Percentiles rank a stretch among this genome's conserved stretches.
phyloP scores from a whole-genome alignment of 192 early-diverging fungal genomes.

The Linnemannia exigua region DNA sequence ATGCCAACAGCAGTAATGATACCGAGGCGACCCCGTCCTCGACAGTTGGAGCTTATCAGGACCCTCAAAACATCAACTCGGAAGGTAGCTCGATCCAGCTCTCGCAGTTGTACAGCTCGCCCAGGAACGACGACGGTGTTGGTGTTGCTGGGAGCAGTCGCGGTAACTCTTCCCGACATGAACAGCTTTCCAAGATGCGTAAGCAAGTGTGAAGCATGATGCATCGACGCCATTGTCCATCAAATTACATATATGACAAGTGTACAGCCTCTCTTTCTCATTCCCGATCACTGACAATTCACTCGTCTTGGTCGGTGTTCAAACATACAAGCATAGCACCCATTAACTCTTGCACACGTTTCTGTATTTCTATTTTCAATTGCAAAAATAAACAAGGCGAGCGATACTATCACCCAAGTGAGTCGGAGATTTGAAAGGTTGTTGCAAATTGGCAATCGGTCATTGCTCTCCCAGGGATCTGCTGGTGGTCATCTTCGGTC shows the following conservation, averaged over 20 bases:
- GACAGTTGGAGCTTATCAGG: neutral
- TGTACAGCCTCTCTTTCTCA: no score
- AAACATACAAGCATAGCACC: neutral
- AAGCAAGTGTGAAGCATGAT: neutral
- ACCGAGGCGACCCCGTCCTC: neutral
- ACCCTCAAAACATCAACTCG: constrained; percentile 11
- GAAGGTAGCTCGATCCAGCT: neutral
- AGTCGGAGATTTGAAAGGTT: neutral
- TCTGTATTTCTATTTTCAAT: neutral
- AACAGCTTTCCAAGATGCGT: neutral
- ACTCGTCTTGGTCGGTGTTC: neutral
- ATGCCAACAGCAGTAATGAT: neutral
- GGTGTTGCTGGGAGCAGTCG: neutral
- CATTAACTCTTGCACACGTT: neutral
- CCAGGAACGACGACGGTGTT: neutral
- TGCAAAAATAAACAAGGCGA: neutral
- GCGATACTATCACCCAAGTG: neutral
- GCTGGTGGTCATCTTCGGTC: no score
- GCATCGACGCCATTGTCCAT: neutral
- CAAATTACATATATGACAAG: no score
- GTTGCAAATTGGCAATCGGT: neutral
- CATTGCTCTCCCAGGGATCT: no score
- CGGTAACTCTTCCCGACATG: constrained; percentile 6
- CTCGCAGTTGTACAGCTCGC: neutral
- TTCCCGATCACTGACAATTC: neutral